These are phyloP conservation scores for Cladophialophora psammophila DNA, from an alignment of 2,329 filamentous ascomycete genomes.

Conservation along the genomic window DNA sequence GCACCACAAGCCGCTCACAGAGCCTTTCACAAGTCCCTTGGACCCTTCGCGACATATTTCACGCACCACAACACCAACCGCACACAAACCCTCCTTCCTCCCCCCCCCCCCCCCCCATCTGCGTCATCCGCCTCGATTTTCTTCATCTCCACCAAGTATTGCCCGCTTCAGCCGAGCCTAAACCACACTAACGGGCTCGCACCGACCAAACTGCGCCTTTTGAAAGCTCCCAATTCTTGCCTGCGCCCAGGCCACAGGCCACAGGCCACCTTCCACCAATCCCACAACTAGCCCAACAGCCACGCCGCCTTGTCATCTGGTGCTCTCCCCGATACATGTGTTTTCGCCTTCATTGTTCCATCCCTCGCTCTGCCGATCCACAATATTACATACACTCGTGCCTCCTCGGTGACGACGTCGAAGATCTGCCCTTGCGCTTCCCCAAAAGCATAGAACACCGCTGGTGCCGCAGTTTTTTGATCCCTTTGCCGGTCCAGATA, in stretches of 20 bases:
- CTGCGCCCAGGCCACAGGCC: constrained; percentile 3
- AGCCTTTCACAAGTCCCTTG: background rate
- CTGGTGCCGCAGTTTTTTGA: background rate
- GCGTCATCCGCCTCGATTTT: constrained; percentile 21
- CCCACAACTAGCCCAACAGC: background rate
- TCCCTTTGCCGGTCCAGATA: background rate
- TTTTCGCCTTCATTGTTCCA: constrained; percentile 21
- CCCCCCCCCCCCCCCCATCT: background rate
- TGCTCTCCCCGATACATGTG: constrained; percentile 1
- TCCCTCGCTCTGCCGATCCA: constrained; percentile 18
- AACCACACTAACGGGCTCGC: constrained; percentile 9
- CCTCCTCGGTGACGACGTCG: constrained; percentile 20
- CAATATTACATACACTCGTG: constrained; percentile 24
- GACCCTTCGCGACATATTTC: constrained; percentile 6
- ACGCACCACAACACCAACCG: constrained; percentile 1
- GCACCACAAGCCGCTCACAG: background rate
- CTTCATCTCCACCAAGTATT: constrained; percentile 1
- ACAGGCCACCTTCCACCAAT: background rate
- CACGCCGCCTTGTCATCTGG: constrained; percentile 4
- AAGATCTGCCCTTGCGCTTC: constrained; percentile 12
- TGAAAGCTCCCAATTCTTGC: constrained; percentile 6
- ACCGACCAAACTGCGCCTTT: constrained; percentile 23
- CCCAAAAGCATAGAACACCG: constrained; percentile 15
- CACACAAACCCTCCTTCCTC: no score
- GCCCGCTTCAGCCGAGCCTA: constrained; percentile 14